Evolutionary conservation across 495 filamentous ascomycete species (phyloP), one percentile per base, ranked within the genome.

Genomic region (Penicillium ochrochloron): DNA sequence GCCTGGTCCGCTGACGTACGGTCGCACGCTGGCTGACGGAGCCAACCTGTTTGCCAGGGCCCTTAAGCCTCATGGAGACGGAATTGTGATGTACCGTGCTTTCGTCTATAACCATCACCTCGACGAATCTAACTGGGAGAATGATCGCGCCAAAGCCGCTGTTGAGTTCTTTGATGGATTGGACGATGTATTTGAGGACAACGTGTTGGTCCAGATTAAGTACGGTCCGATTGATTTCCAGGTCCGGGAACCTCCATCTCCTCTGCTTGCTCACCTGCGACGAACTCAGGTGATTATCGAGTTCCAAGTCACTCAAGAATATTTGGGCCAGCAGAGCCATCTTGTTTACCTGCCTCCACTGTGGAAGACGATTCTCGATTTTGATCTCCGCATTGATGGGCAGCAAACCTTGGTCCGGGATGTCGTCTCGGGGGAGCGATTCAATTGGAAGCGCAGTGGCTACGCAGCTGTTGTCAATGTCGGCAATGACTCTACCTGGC

Each of bases 141-240:
- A 80, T 15, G 88, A 91, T 69, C 83, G 88, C 1, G 88, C 88
- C 6, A 89, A 88, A 59, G 88, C 86, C 0, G 86, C 86, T 2
- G 85, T 87, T 10, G 74, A 91, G 7, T 91, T 80, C 71, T 91
- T 91, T 73, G 75, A 85, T 39, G 75, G 74, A 1, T 79, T 90
- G 11, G 88, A 91, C 70, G 82, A 76, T n/a, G 66, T 86, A 65
- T 90, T 90, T 61, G 83, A 86, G 37, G 83, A 87, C 61, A 91
- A 90, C 67, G 86, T 90, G 1, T 78, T 89, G 0, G 77, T 91
- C 10, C 88, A 91, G 66, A 86, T 90, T 72, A 91, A 91, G 74
- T 88, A 86, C 64, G 88, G 88, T 0, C 87, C 88, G 0, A 90
- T 90, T 67, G 88, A 91, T 72, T 91, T 91, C 76, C 88, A 91